phyloP scores from a whole-genome alignment of 2,329 filamentous ascomycete species.

The Cladobotryum mycophilum region DNA sequence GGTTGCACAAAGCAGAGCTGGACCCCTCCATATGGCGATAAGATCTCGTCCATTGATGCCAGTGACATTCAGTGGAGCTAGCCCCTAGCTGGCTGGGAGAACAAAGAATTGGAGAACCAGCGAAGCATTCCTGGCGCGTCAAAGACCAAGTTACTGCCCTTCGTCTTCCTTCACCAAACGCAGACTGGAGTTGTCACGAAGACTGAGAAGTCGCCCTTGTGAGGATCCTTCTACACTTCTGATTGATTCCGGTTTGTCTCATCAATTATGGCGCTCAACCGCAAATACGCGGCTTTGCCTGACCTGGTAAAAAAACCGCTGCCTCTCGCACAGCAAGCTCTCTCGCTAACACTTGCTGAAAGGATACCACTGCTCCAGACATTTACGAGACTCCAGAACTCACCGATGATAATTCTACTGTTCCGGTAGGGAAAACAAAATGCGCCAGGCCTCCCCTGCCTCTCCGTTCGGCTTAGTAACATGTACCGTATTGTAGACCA shows the following conservation, averaged over 20 bases:
- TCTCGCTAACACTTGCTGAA: constrained; percentile 19
- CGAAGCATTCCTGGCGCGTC: not conserved
- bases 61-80: not conserved
- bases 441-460: constrained; percentile 20
- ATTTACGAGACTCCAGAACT: constrained; percentile 95
- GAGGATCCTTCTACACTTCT: too few relatives aligned
- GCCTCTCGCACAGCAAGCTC: constrained; percentile 1
- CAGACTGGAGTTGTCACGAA: too few relatives aligned
- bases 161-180: too few relatives aligned
- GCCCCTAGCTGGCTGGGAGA: not conserved
- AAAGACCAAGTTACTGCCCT: too few relatives aligned
- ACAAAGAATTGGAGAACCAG: not conserved
- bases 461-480: constrained; percentile 18
- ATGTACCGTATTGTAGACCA: constrained; percentile 39
- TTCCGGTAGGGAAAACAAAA: constrained; percentile 65
- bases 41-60: not conserved
- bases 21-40: too few relatives aligned
- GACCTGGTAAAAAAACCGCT: constrained; percentile 56
- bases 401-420: constrained; percentile 81
- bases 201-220: too few relatives aligned
- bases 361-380: constrained; percentile 81
- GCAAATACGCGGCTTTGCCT: constrained; percentile 76
- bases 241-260: not conserved
- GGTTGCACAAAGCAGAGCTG: not conserved
- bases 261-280: constrained; percentile 60